Conservation (phyloP, 306 rosid genomes). For the Begonia fuchsioides region DNA sequence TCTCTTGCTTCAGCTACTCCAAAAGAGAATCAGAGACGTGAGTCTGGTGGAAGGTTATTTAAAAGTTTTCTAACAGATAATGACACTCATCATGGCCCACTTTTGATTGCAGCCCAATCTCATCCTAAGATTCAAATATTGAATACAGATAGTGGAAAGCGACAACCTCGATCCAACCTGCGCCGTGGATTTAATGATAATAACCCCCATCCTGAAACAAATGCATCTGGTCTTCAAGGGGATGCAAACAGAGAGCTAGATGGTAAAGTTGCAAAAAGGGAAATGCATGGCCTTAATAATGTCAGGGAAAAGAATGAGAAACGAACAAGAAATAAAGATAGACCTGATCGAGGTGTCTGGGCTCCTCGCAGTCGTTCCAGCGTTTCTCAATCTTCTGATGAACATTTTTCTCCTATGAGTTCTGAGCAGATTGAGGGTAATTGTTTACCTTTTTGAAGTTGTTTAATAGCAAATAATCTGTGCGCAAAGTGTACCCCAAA, state of each 20-base stretch:
- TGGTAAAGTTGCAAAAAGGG: slow-evolving; percentile 44
- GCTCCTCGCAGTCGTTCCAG: slow-evolving; percentile 79
- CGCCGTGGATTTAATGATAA: slow-evolving; percentile 38
- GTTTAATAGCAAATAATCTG: no score
- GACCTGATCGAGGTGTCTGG: slow-evolving; percentile 99
- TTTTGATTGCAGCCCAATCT: slow-evolving; percentile 22
- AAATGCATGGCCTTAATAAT: slow-evolving; percentile 31
- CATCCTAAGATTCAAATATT: slow-evolving; percentile 54
- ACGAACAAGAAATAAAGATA: slow-evolving; percentile 80
- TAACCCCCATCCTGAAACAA: slow-evolving; percentile 29
- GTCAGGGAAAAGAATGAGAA: slow-evolving; percentile 58
- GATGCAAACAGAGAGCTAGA: slow-evolving; percentile 39
- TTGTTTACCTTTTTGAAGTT: background rate
- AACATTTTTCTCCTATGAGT: slow-evolving; percentile 22
- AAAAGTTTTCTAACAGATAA: slow-evolving; percentile 58
- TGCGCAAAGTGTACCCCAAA: no score
- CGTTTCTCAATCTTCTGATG: slow-evolving; percentile 38
- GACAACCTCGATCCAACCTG: slow-evolving; percentile 29
- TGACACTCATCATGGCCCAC: slow-evolving; percentile 52
- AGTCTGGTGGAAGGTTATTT: slow-evolving; percentile 60
- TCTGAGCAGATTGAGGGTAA: slow-evolving; percentile 63
- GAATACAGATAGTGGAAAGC: slow-evolving; percentile 56
- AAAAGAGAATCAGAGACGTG: slow-evolving; percentile 66
- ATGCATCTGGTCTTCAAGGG: slow-evolving; percentile 38
- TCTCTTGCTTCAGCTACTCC: slow-evolving; percentile 32